phyloP scores from a whole-genome alignment of 495 filamentous ascomycete genomes.

The Neohortaea acidophila region DNA sequence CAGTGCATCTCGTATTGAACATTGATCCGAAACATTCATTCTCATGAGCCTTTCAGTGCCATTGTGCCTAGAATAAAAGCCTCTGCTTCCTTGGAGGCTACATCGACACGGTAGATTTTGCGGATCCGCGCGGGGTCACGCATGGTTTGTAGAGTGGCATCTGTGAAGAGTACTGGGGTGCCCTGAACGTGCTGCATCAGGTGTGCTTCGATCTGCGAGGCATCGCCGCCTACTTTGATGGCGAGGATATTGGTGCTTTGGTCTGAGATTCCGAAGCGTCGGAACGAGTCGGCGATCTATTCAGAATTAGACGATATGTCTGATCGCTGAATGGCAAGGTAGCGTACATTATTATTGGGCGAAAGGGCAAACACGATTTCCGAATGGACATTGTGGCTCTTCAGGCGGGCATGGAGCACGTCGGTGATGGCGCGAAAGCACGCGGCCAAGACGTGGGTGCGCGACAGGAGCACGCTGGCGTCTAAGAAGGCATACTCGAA shows the following conservation, averaged over 20 bases:
- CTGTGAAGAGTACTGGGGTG: conserved; percentile 42
- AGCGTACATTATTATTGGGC: conserved; percentile 65
- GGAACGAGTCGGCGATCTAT: conserved; percentile 82
- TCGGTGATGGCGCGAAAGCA: conserved; percentile 64
- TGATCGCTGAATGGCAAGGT: no score
- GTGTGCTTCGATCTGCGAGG: conserved; percentile 43
- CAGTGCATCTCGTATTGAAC: no score
- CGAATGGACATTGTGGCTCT: conserved; percentile 79
- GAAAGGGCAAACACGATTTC: conserved; percentile 78
- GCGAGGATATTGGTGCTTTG: conserved; percentile 54
- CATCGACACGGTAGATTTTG: conserved; percentile 71
- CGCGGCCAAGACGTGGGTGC: conserved; percentile 58
- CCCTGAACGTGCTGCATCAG: conserved; percentile 49
- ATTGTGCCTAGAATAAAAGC: conserved; percentile 25
- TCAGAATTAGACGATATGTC: conserved; percentile 4
- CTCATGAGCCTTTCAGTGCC: conserved; percentile 29
- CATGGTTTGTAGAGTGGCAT: conserved; percentile 39
- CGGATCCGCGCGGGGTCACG: conserved; percentile 55
- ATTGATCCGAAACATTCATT: no score
- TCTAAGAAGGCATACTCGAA: conserved; percentile 94
- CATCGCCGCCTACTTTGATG: conserved; percentile 46
- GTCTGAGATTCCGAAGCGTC: conserved; percentile 65
- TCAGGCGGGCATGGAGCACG: conserved; percentile 42
- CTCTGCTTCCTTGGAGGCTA: conserved; percentile 23
- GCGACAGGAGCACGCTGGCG: conserved; percentile 56